A percentile compares a stretch with the other conserved stretches of the same genome.
phyloP scores from a whole-genome alignment of 2,329 filamentous ascomycete genomes.

The Byssothecium circinans region DNA sequence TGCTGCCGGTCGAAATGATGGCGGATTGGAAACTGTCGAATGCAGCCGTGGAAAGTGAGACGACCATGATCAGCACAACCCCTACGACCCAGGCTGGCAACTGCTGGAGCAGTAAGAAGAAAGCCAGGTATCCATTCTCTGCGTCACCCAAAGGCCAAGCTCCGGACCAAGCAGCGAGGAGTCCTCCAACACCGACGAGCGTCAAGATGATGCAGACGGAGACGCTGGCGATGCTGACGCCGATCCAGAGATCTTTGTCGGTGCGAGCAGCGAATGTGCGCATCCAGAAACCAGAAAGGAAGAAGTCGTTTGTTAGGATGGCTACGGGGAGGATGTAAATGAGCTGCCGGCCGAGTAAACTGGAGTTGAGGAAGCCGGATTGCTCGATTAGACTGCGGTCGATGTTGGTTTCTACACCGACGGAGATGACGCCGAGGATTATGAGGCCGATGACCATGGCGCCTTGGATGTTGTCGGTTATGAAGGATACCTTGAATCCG shows the following conservation, averaged over 20 bases:
- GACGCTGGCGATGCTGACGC: slow-evolving; percentile 67
- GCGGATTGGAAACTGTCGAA: slow-evolving; percentile 81
- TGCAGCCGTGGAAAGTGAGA: slow-evolving; percentile 73
- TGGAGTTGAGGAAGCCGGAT: slow-evolving; percentile 69
- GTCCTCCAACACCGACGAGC: slow-evolving; percentile 71
- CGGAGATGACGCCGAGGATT: slow-evolving; percentile 74
- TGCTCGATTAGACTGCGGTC: slow-evolving; percentile 67
- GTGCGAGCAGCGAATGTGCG: slow-evolving; percentile 79
- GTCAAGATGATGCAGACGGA: slow-evolving; percentile 68
- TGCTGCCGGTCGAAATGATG: slow-evolving; percentile 82
- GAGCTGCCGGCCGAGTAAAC: slow-evolving; percentile 78
- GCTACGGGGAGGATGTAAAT: slow-evolving; percentile 82
- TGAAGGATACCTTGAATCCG: slow-evolving; percentile 80
- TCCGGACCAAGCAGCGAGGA: slow-evolving; percentile 78
- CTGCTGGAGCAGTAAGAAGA: slow-evolving; percentile 72
- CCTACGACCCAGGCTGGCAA: slow-evolving; percentile 81
- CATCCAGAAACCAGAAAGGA: slow-evolving; percentile 82
- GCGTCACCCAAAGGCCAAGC: slow-evolving; percentile 66
- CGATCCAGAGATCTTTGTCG: slow-evolving; percentile 76
- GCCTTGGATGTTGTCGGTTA: slow-evolving; percentile 82
- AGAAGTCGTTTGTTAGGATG: slow-evolving; percentile 83
- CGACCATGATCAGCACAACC: slow-evolving; percentile 78
- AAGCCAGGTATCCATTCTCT: slow-evolving; percentile 66
- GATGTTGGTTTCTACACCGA: slow-evolving; percentile 74
- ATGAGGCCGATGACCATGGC: slow-evolving; percentile 75